Percentiles rank a stretch among this genome's conserved stretches.
Conservation (phyloP, 1,284 basidiomycete species). For the Termitomyces sp. region DNA sequence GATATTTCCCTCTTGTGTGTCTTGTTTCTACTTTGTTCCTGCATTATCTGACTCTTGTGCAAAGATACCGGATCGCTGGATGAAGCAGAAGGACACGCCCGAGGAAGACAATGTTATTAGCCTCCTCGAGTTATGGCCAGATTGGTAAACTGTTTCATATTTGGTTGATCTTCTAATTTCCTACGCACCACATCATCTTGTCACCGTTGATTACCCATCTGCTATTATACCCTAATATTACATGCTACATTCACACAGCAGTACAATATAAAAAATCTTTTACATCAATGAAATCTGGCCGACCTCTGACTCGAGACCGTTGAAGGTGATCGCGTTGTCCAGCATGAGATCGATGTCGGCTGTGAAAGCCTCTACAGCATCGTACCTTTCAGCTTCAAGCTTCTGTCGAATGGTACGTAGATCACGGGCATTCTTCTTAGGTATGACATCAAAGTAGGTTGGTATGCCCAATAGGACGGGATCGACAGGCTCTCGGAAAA, state of each 20-base stretch:
- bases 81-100: constrained; percentile 73
- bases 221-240: constrained; percentile 22
- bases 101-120: constrained; percentile 66
- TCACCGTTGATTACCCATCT: constrained; percentile 15
- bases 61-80: constrained; percentile 82
- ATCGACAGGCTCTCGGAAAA: constrained; percentile 86
- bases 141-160: constrained; percentile 31
- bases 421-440: constrained; percentile 83
- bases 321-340: constrained; percentile 81
- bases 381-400: constrained; percentile 81
- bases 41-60: not conserved
- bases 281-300: constrained; percentile 44
- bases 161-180: not conserved
- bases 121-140: constrained; percentile 41
- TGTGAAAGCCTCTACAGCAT: constrained; percentile 70
- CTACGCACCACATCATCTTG: not conserved
- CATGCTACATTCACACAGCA: constrained; percentile 17
- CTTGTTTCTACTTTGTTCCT: constrained; percentile 1
- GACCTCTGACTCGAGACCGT: constrained; percentile 75
- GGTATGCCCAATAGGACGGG: constrained; percentile 75
- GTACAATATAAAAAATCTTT: constrained; percentile 10
- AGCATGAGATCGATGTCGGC: constrained; percentile 84
- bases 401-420: constrained; percentile 78
- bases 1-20: constrained; percentile 80
- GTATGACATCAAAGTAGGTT: constrained; percentile 79